Evolutionary conservation across 768 basidiomycete species (phyloP).

Genomic region (Cyclocybe aegerita): DNA sequence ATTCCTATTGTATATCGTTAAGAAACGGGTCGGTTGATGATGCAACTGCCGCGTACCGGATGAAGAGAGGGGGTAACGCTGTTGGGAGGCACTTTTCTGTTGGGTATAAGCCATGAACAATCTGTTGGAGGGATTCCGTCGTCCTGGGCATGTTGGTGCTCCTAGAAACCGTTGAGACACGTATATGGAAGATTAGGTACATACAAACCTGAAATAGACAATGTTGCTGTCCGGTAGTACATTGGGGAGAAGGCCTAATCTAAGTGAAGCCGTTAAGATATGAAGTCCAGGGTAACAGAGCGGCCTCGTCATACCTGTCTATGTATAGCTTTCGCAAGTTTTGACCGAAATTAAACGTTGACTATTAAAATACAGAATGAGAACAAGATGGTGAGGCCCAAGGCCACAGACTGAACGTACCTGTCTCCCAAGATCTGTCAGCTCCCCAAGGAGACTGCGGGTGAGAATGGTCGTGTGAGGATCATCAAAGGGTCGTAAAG

Average conservation of each 20-base stretch:
- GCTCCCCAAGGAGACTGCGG: slow-evolving; percentile 64
- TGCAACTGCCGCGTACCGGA: slow-evolving; percentile 44
- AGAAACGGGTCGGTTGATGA: neutral
- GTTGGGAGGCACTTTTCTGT: slow-evolving; percentile 41
- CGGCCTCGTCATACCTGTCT: slow-evolving; percentile 46
- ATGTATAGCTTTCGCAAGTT: slow-evolving; percentile 65
- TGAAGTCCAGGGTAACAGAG: neutral
- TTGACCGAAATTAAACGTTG: slow-evolving; percentile 62
- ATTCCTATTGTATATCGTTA: slow-evolving; percentile 41
- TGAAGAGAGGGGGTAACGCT: slow-evolving; percentile 48
- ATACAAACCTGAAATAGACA: neutral
- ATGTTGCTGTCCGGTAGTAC: slow-evolving; percentile 35
- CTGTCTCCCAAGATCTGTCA: slow-evolving; percentile 70
- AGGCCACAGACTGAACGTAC: slow-evolving; percentile 28
- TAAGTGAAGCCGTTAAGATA: slow-evolving; percentile 21
- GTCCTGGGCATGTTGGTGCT: slow-evolving; percentile 80
- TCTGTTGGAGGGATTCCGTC: slow-evolving; percentile 70
- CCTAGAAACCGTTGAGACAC: slow-evolving; percentile 25
- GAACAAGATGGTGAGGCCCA: neutral
- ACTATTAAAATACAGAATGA: slow-evolving; percentile 33
- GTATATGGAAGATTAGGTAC: neutral
- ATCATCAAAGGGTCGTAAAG: neutral
- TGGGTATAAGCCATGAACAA: slow-evolving; percentile 75
- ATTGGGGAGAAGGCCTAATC: slow-evolving; percentile 66
- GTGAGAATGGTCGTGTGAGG: neutral